These are phyloP conservation scores for Termitomyces titanicus DNA, from an alignment of 768 basidiomycete species.

Conservation along the genomic window DNA sequence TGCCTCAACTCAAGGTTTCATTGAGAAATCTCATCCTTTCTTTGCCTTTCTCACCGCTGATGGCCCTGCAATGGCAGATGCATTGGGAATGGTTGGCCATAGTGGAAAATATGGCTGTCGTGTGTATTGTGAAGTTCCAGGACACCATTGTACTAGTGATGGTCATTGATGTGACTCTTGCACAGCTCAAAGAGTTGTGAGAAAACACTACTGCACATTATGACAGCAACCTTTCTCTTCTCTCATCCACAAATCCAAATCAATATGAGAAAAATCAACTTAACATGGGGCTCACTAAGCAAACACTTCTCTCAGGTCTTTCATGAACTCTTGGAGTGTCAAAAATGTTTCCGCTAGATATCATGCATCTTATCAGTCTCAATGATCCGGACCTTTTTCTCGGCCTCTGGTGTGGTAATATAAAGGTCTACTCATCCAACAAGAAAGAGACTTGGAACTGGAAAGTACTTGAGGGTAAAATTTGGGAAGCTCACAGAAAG, in stretches of 20 bases:
- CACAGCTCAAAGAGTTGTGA: background rate
- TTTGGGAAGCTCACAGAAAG: too few relatives aligned
- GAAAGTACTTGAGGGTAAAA: too few relatives aligned
- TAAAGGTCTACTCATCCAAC: background rate
- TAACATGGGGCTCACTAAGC: too few relatives aligned
- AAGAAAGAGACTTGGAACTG: background rate
- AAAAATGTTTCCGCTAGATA: background rate
- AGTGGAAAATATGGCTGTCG: too few relatives aligned
- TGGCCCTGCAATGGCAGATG: too few relatives aligned
- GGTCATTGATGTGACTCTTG: background rate
- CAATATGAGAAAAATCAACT: too few relatives aligned
- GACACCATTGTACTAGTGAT: background rate
- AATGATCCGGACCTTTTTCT: background rate
- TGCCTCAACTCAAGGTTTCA: conserved; percentile 3
- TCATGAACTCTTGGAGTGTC: background rate
- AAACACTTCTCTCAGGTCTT: too few relatives aligned
- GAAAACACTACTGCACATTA: background rate
- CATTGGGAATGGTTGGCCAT: too few relatives aligned
- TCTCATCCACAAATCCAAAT: background rate
- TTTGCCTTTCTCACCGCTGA: conserved; percentile 11
- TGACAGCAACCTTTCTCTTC: background rate
- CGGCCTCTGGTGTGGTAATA: background rate
- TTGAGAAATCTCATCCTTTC: conserved; percentile 12
- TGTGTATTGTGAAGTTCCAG: conserved; percentile 21
- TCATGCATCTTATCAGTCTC: background rate